Evolutionary conservation across 495 filamentous ascomycete genomes (phyloP), one percentile per base, ranked within the genome.

Genomic region (Glonium stellatum): DNA sequence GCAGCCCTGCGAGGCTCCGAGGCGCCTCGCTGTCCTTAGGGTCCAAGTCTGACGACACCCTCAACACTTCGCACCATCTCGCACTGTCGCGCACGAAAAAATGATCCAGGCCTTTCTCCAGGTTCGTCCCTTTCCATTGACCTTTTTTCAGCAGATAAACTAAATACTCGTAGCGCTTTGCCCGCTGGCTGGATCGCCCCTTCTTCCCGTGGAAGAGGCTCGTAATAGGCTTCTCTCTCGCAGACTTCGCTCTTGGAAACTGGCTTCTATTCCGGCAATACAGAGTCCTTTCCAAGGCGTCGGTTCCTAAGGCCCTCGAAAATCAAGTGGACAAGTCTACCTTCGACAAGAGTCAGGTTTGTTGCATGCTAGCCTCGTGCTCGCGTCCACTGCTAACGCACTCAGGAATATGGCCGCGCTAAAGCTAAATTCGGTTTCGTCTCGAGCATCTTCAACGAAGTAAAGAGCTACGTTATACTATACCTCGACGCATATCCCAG

Each of bases 191-290:
- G 50, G 95, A 98, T 79, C 84, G 88, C 66, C 92, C 93, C 55
- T 77, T 86, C 64, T 93, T 97, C 77, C 92, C 95, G 55, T 98
- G 93, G 93, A 98, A 97, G 85, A 85, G 82, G 69, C 83, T 98
- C 59, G 89, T 98, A 67, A 83, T 97, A 57, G 88, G 90, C 56
- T 97, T 98, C 76, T 92, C 90, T 11, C 62, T 96, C 60, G 87
- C 83, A 48, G 90, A 98, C 70, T 97, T 87, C 70, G 69, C 88
- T 49, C 86, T 98, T 64, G 93, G 97, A 69, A 83, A 84, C 54
- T 87, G 89, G 70, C 81, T 98, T 4, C 88, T 87, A 18, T 74
- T 87, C 47, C 89, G 95, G 23, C 93, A 98, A 70, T 96, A 96
- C 69, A 79, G 82, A 47, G 84, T 96, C 46, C 80, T 97, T 35